These are phyloP conservation scores for Skeletonema potamos DNA, from an alignment of 108 stramenopile species.

Conservation along the genomic window DNA sequence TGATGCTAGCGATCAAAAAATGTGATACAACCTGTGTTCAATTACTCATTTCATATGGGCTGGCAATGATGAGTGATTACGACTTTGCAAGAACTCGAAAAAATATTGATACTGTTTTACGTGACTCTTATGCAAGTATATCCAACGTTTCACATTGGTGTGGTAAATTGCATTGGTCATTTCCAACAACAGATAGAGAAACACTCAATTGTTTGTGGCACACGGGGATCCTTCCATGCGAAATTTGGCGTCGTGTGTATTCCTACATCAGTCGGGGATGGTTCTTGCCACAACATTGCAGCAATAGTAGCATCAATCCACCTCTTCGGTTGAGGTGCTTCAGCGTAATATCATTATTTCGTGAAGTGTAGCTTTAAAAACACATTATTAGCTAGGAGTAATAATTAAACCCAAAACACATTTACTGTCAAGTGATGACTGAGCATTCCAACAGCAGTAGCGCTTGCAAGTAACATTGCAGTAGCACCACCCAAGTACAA, in stretches of 20 bases:
- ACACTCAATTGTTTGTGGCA: constrained; percentile 24
- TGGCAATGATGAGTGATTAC: constrained; percentile 12
- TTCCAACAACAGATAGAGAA: constrained; percentile 19
- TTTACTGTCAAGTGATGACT: constrained; percentile 89
- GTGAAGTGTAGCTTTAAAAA: not conserved
- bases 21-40: constrained; percentile 5
- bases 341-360: not conserved
- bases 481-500: constrained; percentile 63
- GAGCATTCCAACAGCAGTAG: constrained; percentile 67
- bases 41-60: not conserved
- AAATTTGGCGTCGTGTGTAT: constrained; percentile 16
- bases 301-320: too few relatives aligned
- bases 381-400: not conserved
- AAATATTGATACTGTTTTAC: constrained; percentile 3
- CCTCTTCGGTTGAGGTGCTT: too few relatives aligned
- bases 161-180: constrained; percentile 22
- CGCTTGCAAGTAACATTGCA: constrained; percentile 65
- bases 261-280: constrained; percentile 13
- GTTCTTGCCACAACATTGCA: constrained; percentile 4
- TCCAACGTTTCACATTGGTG: constrained; percentile 22
- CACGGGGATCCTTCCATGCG: constrained; percentile 6
- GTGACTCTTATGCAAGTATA: not conserved
- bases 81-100: not conserved
- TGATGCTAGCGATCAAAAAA: constrained; percentile 9
- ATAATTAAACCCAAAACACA: constrained; percentile 84